Base-by-base conservation (phyloP, 495 filamentous ascomycete genomes). In the Saxispiralis lemnorum region DNA sequence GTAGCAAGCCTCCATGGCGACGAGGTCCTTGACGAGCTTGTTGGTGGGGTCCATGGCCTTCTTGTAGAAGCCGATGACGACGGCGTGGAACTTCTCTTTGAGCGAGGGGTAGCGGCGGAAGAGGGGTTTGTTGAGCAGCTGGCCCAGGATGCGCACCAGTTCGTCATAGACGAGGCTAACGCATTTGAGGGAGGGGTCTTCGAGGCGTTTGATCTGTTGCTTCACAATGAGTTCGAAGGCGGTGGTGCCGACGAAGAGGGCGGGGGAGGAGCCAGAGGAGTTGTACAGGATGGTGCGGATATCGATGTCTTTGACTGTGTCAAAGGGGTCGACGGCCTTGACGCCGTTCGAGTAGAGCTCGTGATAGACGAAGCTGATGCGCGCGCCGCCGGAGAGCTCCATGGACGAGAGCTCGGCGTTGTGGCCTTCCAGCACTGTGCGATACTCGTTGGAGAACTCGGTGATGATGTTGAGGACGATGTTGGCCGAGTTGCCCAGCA, bases 311-410 rank as follows among this genome's bases (percentile, higher is more conserved):
- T 96, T 96, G 60, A 95, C 84, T 45, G 83, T 69, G 56, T 99
- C 92, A 58, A 99, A 99, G 13, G 92, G 92, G 60, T 96, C 92
- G 16, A 99, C 81, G 0, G 92, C 88, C 69, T 95, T 96, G 58
- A 99, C 76, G 63, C 92, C 92, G 62, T 99, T 99, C 35, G 86
- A 76, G 63, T 96, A 99, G 12, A 99, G 66, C 59, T 99, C 92
- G 60, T 99, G 92, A 72, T 94, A 99, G 33, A 99, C 92, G 56
- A 99, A 99, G 63, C 84, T 93, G 60, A 99, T 99, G 71, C 92
- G 78, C 42, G 92, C 92, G 64, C 92, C 92, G 45, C 92, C 92
- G 1, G 88, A 95, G 45, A 99, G 66, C 60, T 99, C 92, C 17
- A 80, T 72, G 63, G 81, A 93, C 28, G 92, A 96, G 6, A 97